Base-by-base conservation (phyloP, 2,329 filamentous ascomycete species). In the Huntiella abstrusa region DNA sequence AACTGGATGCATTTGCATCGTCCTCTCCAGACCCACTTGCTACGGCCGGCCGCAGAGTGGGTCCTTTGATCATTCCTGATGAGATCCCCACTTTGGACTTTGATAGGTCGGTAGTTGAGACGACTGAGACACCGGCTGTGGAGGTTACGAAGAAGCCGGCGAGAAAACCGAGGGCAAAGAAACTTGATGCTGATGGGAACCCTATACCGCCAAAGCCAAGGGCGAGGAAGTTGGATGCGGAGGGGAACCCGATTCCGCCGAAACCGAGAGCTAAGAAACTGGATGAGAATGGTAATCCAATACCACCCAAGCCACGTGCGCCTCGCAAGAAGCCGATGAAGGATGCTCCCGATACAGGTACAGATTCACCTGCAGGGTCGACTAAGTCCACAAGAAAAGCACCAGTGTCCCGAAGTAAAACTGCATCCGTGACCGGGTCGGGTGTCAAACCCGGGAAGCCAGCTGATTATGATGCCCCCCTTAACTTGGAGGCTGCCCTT, bases 401-500 rank as follows among this genome's bases (percentile, higher is more conserved):
- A 3, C 39, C 43, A 7, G 43, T 43, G 2, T 7, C 33, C n/a
- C 33, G 39, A 8, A 49, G 45, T 17, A 46, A 43, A 22, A 19
- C 34, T n/a, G 38, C 33, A n/a, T 13, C 22, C 8, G 39, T 12
- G 33, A 43, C 37, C 15, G 34, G 22, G 17, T 28, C 35, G 15
- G 34, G 6, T 5, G 33, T 7, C 15, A 46, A 40, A 5, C 22
- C 22, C 22, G 41, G 8, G 12, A 32, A 33, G 36, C 15, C 36
- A 16, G 8, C 12, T 19, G 10, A 17, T 11, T 19, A 44, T n/a
- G 35, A 47, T n/a, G 32, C 41, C 7, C 41, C 45, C 8, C 13
- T 50, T 5, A 50, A 50, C 16, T 11, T 50, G 6, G 48, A 47
- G 19, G 6, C 45, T 11, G 45, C 45, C 19, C 17, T 50, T 28